Evolutionary conservation across 1,284 basidiomycete species (phyloP).

Genomic region (Mycocalia duriaeana): DNA sequence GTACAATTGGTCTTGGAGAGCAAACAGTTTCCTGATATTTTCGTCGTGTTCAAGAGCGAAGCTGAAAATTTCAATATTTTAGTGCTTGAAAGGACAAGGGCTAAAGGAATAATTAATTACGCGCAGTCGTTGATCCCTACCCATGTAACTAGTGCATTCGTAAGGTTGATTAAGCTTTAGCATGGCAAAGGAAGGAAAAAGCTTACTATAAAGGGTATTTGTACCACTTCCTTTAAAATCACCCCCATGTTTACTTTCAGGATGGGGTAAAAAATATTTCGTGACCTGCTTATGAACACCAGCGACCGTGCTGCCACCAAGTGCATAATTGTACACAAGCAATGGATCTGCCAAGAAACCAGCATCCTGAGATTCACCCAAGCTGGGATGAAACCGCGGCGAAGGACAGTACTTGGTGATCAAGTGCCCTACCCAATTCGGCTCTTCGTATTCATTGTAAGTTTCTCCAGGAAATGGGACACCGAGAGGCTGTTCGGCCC

Average conservation of each 20-base stretch:
- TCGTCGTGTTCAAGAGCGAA: constrained; percentile 13
- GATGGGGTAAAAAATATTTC: constrained; percentile 28
- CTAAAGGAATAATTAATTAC: too few species aligned
- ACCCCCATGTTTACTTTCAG: constrained; percentile 33
- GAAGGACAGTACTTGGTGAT: constrained; percentile 37
- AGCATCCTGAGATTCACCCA: constrained; percentile 18
- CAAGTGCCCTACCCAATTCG: constrained; percentile 54
- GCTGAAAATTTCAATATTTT: constrained; percentile 6
- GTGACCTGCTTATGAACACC: constrained; percentile 38
- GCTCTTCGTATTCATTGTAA: constrained; percentile 35
- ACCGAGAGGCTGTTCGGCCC: constrained; percentile 40
- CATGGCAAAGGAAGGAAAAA: not conserved
- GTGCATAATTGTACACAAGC: constrained; percentile 48
- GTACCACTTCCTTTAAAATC: too few species aligned
- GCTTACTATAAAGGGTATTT: constrained; percentile 45
- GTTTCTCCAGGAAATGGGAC: constrained; percentile 38
- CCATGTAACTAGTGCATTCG: constrained; percentile 45
- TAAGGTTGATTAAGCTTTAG: not conserved
- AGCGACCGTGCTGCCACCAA: constrained; percentile 37
- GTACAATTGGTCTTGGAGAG: constrained; percentile 43
- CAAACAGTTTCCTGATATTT: constrained; percentile 32
- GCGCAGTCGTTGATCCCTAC: constrained; percentile 63
- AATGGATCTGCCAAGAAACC: constrained; percentile 28
- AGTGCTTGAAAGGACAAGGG: constrained; percentile 1
- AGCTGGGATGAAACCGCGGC: constrained; percentile 25